These are phyloP conservation scores for Tolypocladium inflatum DNA, from an alignment of 2,329 filamentous ascomycete species.

Conservation along the genomic window DNA sequence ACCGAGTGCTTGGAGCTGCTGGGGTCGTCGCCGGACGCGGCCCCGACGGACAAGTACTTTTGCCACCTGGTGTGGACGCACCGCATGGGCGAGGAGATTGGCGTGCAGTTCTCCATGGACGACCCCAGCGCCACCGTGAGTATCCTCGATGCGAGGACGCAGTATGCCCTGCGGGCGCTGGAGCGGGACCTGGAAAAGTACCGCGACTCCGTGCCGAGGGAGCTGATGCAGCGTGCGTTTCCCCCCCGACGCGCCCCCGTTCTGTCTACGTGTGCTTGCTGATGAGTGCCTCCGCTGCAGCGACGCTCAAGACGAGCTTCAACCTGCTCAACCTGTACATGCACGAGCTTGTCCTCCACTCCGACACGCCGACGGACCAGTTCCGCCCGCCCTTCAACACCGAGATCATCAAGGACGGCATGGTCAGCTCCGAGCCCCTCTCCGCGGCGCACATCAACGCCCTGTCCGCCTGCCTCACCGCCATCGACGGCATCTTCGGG, in stretches of 20 bases:
- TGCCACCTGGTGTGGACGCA: slow-evolving; percentile 52
- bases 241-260: neutral
- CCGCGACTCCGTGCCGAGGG: slow-evolving; percentile 39
- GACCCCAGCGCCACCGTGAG: slow-evolving; percentile 45
- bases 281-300: slow-evolving; percentile 22
- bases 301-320: slow-evolving; percentile 54
- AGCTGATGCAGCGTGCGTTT: slow-evolving; percentile 44
- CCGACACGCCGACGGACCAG: slow-evolving; percentile 48
- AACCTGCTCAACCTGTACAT: slow-evolving; percentile 61
- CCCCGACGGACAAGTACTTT: slow-evolving; percentile 46
- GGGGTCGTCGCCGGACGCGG: slow-evolving; percentile 42
- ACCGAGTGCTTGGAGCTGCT: slow-evolving; percentile 48
- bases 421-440: slow-evolving; percentile 29
- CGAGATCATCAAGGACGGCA: slow-evolving; percentile 32
- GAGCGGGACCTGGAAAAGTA: slow-evolving; percentile 56
- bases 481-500: slow-evolving; percentile 58
- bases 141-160: slow-evolving; percentile 53
- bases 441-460: slow-evolving; percentile 52
- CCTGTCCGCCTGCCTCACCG: slow-evolving; percentile 55
- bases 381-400: slow-evolving; percentile 36
- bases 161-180: slow-evolving; percentile 55
- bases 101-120: slow-evolving; percentile 56
- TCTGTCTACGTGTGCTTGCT: neutral
- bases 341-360: slow-evolving; percentile 65
- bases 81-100: slow-evolving; percentile 58